Evolutionary conservation across 352 stramenopile species (phyloP).

Genomic region (Peronospora tabacina): DNA sequence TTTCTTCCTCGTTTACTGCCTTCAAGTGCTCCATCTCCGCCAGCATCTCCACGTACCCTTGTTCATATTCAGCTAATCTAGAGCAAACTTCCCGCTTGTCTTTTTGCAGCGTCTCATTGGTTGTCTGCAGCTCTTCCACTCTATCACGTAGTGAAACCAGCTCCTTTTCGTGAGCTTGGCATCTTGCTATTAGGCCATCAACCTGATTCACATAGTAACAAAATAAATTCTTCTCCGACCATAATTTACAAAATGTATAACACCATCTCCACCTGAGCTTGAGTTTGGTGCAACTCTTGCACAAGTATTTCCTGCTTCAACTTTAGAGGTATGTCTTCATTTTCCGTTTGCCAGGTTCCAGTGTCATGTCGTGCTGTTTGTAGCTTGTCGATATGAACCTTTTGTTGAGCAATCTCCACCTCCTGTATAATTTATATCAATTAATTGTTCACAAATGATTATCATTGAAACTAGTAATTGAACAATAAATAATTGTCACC

Average conservation of each 20-base stretch:
- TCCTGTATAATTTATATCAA: slow-evolving; percentile 6
- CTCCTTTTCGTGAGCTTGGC: slow-evolving; percentile 31
- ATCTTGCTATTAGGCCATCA: slow-evolving; percentile 36
- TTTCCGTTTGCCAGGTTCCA: slow-evolving; percentile 4
- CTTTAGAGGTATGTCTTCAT: slow-evolving; percentile 2
- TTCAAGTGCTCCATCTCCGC: slow-evolving; percentile 45
- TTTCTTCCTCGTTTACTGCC: slow-evolving; percentile 42
- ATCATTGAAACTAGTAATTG: no score
- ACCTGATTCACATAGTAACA: slow-evolving; percentile 18
- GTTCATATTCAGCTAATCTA: slow-evolving; percentile 55
- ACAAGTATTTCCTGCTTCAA: slow-evolving; percentile 23
- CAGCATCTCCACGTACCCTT: slow-evolving; percentile 53
- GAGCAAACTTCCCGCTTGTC: slow-evolving; percentile 34
- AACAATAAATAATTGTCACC: not conserved
- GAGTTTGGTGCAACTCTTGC: slow-evolving; percentile 42
- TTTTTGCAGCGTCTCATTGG: slow-evolving; percentile 35
- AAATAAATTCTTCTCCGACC: not conserved
- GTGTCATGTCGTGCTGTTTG: slow-evolving; percentile 10
- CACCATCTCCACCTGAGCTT: slow-evolving; percentile 34
- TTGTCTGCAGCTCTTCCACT: slow-evolving; percentile 26
- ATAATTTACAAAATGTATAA: not conserved
- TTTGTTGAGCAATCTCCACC: slow-evolving; percentile 20
- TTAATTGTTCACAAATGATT: no score
- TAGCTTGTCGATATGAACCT: slow-evolving; percentile 15
- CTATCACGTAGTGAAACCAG: slow-evolving; percentile 24